phyloP scores from a whole-genome alignment of 495 filamentous ascomycete species.

The Aspergillus incahuasiensis region DNA sequence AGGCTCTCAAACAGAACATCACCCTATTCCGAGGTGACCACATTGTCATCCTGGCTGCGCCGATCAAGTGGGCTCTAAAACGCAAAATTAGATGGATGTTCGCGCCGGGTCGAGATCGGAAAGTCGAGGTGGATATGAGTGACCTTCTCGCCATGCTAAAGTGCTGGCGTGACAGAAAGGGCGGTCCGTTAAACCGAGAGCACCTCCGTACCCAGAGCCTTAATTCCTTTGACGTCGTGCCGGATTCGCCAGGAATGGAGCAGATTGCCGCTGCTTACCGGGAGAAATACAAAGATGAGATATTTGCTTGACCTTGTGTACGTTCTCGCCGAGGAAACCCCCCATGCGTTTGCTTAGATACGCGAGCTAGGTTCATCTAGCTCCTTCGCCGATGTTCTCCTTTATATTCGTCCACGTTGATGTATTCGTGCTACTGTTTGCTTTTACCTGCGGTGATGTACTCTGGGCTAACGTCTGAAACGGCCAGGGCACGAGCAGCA shows the following conservation, averaged over 20 bases:
- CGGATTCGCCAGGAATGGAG: conserved; percentile 10
- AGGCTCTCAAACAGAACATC: conserved; percentile 13
- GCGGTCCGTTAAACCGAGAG: conserved; percentile 4
- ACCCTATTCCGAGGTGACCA: conserved; percentile 12
- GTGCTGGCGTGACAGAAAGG: conserved; percentile 8
- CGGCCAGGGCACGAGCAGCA: background rate
- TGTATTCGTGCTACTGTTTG: background rate
- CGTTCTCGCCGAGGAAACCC: background rate
- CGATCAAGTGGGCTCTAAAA: conserved; percentile 13
- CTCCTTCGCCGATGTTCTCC: background rate
- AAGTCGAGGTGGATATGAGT: conserved; percentile 9
- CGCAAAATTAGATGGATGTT: conserved; percentile 14
- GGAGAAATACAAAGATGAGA: conserved; percentile 12
- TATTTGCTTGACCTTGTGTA: conserved; percentile 9
- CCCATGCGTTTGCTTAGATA: background rate
- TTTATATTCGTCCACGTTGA: background rate
- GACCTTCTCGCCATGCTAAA: conserved; percentile 14
- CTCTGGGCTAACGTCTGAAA: background rate
- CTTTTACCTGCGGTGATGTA: background rate
- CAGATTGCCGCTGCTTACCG: conserved; percentile 12
- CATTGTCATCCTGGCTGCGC: conserved; percentile 8
- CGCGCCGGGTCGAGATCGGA: background rate
- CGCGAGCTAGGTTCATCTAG: background rate
- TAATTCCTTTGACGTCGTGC: conserved; percentile 9
- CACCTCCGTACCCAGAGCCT: conserved; percentile 7